phyloP scores from a whole-genome alignment of 257 asterid genomes.

The Gynochthodes officinalis region DNA sequence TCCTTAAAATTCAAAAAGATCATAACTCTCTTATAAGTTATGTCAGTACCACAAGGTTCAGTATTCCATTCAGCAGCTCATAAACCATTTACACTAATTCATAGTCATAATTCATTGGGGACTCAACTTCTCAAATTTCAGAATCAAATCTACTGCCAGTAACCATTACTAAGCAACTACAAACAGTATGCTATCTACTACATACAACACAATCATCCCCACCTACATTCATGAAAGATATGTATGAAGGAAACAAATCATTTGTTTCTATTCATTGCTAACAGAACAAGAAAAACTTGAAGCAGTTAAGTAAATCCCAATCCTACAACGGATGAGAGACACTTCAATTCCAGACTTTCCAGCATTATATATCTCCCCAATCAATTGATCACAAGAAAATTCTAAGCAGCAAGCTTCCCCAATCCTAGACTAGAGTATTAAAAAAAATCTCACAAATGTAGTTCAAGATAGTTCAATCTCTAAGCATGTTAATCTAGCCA shows the following conservation, averaged over 20 bases:
- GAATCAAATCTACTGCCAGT: neutral
- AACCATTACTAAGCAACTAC: neutral
- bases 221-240: too few relatives aligned
- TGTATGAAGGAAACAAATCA: neutral
- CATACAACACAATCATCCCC: neutral
- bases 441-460: neutral
- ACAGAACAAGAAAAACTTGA: neutral
- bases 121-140: neutral
- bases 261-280: neutral
- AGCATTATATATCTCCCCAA: neutral
- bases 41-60: neutral
- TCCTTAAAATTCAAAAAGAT: slow-evolving; percentile 7
- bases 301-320: neutral
- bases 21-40: neutral
- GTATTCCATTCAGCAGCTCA: neutral
- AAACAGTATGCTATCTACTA: neutral
- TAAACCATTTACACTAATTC: too few relatives aligned
- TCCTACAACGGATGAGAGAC: neutral
- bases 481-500: neutral
- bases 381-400: neutral
- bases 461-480: neutral
- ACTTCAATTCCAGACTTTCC: neutral
- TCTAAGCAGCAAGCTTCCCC: neutral
- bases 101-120: neutral
- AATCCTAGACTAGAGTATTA: neutral